phyloP scores from a whole-genome alignment of 352 stramenopile species.

The Globisporangium orthogonon region DNA sequence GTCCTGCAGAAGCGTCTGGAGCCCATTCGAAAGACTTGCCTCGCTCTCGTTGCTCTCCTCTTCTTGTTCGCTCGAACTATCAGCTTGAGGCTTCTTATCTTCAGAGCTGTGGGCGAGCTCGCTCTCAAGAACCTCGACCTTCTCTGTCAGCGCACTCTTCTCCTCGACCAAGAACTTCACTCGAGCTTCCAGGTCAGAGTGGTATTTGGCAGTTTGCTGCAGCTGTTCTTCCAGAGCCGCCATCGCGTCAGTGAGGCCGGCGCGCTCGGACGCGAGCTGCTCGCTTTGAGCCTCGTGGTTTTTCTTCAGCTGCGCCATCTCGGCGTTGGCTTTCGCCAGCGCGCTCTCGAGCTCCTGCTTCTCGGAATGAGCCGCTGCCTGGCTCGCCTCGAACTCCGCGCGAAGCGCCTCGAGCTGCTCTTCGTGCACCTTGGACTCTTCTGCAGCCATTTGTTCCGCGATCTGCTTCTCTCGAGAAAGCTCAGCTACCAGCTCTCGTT shows the following conservation, averaged over 20 bases:
- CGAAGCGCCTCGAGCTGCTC: slow-evolving; percentile 22
- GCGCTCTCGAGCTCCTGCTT: slow-evolving; percentile 20
- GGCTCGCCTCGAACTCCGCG: slow-evolving; percentile 12
- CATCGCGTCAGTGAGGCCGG: slow-evolving; percentile 24
- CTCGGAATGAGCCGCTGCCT: slow-evolving; percentile 12
- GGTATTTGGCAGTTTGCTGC: slow-evolving; percentile 17
- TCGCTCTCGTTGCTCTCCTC: slow-evolving; percentile 7
- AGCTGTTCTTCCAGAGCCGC: slow-evolving; percentile 27
- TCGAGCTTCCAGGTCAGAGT: slow-evolving; percentile 18
- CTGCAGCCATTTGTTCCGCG: slow-evolving; percentile 8
- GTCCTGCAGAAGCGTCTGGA: slow-evolving; percentile 36
- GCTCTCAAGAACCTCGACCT: slow-evolving; percentile 17
- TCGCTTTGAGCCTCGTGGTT: slow-evolving; percentile 12
- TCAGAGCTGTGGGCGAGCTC: slow-evolving; percentile 2
- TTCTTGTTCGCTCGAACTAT: not conserved
- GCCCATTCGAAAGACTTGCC: slow-evolving; percentile 9
- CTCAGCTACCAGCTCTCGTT: slow-evolving; percentile 11
- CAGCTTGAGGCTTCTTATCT: not conserved
- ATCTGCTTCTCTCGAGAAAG: slow-evolving; percentile 15
- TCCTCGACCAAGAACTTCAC: slow-evolving; percentile 27
- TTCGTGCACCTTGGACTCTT: slow-evolving; percentile 18
- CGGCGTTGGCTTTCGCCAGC: slow-evolving; percentile 7
- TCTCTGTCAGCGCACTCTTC: slow-evolving; percentile 22
- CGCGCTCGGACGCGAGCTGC: slow-evolving; percentile 13
- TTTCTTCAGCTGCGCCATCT: not conserved